A percentile compares a stretch with the other conserved stretches of the same genome.
Evolutionary conservation across 208 protist genomes (phyloP).

Genomic region (Endotrypanum monterogeii): DNA sequence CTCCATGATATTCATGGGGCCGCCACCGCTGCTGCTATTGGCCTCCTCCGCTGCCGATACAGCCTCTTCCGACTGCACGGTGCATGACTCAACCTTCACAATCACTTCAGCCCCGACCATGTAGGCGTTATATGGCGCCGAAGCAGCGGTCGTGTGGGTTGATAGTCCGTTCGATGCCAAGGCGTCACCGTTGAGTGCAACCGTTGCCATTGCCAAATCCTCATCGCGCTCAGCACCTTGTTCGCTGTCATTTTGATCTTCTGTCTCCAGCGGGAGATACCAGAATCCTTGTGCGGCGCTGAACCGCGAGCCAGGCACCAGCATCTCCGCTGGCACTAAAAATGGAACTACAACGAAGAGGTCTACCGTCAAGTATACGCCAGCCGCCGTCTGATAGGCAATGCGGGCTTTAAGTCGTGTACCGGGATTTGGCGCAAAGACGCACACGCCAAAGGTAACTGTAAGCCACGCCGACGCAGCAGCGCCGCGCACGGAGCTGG

Average conservation of each 20-base stretch:
- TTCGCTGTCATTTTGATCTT: constrained; percentile 17
- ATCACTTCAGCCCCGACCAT: constrained; percentile 67
- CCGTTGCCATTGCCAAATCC: background rate
- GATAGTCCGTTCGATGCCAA: constrained; percentile 9
- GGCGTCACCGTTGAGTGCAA: background rate
- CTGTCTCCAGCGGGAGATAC: constrained; percentile 82
- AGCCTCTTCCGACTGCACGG: constrained; percentile 39
- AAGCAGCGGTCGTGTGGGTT: constrained; percentile 53
- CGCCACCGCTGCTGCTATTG: constrained; percentile 3
- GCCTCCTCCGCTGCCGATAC: constrained; percentile 1
- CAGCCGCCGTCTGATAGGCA: constrained; percentile 36
- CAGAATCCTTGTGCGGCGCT: constrained; percentile 41
- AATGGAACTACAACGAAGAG: constrained; percentile 65
- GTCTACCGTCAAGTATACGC: constrained; percentile 60
- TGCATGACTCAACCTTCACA: constrained; percentile 51
- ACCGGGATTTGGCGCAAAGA: constrained; percentile 59
- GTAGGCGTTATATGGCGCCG: constrained; percentile 56
- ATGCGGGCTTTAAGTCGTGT: constrained; percentile 67
- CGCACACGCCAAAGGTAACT: constrained; percentile 62
- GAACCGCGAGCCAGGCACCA: constrained; percentile 63
- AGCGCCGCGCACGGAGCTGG: constrained; percentile 47
- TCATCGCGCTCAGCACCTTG: constrained; percentile 4
- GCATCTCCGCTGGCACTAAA: constrained; percentile 50
- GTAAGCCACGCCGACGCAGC: constrained; percentile 75
- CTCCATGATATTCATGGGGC: constrained; percentile 49